Percentiles rank a stretch among this genome's conserved stretches.
phyloP scores from a whole-genome alignment of 768 basidiomycete species.

The Tulasnella sp. region DNA sequence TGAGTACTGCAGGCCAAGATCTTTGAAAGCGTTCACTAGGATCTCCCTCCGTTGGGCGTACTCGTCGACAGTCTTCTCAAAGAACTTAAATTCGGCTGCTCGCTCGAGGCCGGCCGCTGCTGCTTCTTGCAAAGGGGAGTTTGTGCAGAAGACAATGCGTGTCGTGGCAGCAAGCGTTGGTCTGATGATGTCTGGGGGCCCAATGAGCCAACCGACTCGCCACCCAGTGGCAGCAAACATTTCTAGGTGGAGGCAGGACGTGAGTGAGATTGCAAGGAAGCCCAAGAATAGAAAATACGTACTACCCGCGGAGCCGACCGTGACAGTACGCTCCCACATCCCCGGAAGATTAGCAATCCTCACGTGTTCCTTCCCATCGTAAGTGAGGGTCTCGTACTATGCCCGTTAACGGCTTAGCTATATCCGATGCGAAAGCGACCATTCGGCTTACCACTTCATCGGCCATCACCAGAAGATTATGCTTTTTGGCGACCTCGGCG shows the following conservation, averaged over 20 bases:
- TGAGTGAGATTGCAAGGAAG: not conserved
- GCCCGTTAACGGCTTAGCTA: not conserved
- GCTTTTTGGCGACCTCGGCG: conserved; percentile 78
- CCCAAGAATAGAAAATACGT: conserved; percentile 23
- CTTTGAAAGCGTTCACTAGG: conserved; percentile 70
- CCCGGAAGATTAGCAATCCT: conserved; percentile 90
- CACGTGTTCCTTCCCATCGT: conserved; percentile 77
- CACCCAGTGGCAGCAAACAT: conserved; percentile 95
- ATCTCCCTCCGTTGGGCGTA: conserved; percentile 71
- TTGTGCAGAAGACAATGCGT: conserved; percentile 90
- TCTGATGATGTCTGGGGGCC: conserved; percentile 64
- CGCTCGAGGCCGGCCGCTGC: conserved; percentile 81
- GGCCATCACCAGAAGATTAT: conserved; percentile 83
- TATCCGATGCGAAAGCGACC: not conserved
- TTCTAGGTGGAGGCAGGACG: conserved; percentile 37
- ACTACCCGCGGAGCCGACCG: conserved; percentile 94
- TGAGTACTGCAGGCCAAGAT: conserved; percentile 72
- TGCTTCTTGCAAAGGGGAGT: conserved; percentile 92
- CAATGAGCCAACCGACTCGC: conserved; percentile 96
- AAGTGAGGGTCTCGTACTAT: conserved; percentile 90
- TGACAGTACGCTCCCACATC: conserved; percentile 98
- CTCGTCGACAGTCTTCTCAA: conserved; percentile 60
- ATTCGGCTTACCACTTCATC: conserved; percentile 80
- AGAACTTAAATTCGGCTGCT: conserved; percentile 59
- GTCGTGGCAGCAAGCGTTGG: conserved; percentile 86